These are phyloP conservation scores for Rutstroemia sp. DNA, from an alignment of 2,329 filamentous ascomycete species.

Conservation along the genomic window DNA sequence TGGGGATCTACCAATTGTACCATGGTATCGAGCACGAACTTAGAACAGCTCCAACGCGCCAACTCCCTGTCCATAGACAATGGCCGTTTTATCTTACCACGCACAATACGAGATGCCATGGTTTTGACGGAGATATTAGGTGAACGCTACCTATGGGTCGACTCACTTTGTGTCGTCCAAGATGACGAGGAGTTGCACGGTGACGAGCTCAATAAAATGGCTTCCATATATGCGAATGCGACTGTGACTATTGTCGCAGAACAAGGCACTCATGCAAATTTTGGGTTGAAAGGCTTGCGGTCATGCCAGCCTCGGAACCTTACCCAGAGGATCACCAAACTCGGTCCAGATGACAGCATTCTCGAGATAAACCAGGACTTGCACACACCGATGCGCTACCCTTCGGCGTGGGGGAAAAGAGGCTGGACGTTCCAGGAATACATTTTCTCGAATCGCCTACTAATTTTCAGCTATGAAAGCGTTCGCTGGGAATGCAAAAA, in stretches of 20 bases:
- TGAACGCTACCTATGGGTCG: constrained; percentile 17
- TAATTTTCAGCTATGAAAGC: constrained; percentile 6
- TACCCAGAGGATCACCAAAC: not conserved
- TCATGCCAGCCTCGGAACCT: constrained; percentile 1
- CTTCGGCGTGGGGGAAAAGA: not conserved
- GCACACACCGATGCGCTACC: not conserved
- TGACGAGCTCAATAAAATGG: constrained; percentile 22
- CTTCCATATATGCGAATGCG: constrained; percentile 19
- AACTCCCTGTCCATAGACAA: not conserved
- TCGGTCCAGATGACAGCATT: not conserved
- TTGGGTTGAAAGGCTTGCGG: constrained; percentile 10
- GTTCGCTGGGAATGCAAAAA: constrained; percentile 9
- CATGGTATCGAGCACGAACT: not conserved
- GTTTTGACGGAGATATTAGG: constrained; percentile 18
- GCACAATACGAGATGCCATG: constrained; percentile 19
- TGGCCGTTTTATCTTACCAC: not conserved
- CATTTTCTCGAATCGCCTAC: constrained; percentile 6
- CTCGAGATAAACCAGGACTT: not conserved
- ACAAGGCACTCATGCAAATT: constrained; percentile 19
- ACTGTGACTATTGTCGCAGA: constrained; percentile 19
- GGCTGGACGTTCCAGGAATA: constrained; percentile 15
- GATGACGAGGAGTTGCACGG: constrained; percentile 10
- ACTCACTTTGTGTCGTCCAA: constrained; percentile 18
- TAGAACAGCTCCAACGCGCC: not conserved
- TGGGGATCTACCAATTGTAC: not conserved